A percentile compares a stretch with the other conserved stretches of the same genome.
These are phyloP conservation scores for Adansonia rubrostipa DNA, from an alignment of 441 rosid species.

Conservation along the genomic window DNA sequence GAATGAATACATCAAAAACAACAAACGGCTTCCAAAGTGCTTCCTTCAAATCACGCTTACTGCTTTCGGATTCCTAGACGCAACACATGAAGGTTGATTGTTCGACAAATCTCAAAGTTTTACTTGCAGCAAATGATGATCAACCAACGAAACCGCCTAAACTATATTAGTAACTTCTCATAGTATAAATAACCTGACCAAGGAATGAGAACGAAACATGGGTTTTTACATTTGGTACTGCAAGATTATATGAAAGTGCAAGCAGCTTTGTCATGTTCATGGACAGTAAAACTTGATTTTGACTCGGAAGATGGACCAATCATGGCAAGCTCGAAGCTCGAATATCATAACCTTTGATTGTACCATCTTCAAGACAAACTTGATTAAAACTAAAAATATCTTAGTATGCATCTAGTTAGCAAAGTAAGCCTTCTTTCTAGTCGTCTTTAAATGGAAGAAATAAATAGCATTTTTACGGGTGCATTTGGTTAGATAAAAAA, in stretches of 20 bases:
- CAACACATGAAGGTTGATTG: slow-evolving; percentile 73
- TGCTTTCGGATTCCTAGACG: slow-evolving; percentile 63
- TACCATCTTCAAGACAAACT: slow-evolving; percentile 94
- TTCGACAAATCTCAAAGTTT: slow-evolving; percentile 89
- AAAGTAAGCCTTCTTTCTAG: not conserved
- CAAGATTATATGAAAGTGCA: slow-evolving; percentile 56
- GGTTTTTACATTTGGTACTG: slow-evolving; percentile 52
- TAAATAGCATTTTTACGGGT: not conserved
- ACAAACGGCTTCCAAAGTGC: not conserved
- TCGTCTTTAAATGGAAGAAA: not conserved
- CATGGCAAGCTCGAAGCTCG: slow-evolving; percentile 46
- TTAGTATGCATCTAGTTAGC: not conserved
- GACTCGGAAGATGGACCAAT: slow-evolving; percentile 53
- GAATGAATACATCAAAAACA: no score
- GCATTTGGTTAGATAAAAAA: no score
- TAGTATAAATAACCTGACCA: not conserved
- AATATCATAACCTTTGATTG: slow-evolving; percentile 79
- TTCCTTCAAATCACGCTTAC: slow-evolving; percentile 43
- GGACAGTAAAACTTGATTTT: slow-evolving; percentile 70
- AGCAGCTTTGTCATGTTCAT: slow-evolving; percentile 84
- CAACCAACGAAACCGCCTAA: not conserved
- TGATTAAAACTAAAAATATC: slow-evolving; percentile 25
- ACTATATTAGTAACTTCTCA: not conserved
- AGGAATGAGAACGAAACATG: not conserved
- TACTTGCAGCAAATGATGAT: slow-evolving; percentile 46